phyloP scores from a whole-genome alignment of 768 basidiomycete genomes.

The Pleurotus cornucopiae region DNA sequence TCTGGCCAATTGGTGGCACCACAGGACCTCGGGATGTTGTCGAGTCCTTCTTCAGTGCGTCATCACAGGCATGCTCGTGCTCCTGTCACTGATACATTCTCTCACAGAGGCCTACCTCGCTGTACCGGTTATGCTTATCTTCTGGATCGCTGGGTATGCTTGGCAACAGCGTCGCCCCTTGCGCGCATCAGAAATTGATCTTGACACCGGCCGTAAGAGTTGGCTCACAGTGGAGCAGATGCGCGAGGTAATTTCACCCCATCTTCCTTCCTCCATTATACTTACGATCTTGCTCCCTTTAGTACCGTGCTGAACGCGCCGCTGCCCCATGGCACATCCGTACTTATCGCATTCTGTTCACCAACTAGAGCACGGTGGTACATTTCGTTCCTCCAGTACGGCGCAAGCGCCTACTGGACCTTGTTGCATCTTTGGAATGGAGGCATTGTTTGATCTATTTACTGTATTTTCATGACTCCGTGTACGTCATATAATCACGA shows the following conservation, averaged over 20 bases:
- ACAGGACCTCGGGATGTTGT: constrained; percentile 23
- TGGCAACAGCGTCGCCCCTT: constrained; percentile 39
- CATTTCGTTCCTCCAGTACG: neutral
- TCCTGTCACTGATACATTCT: neutral
- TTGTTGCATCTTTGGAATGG: neutral
- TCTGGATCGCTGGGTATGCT: constrained; percentile 30
- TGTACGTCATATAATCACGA: neutral
- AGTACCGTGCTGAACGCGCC: constrained; percentile 36
- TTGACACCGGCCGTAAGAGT: constrained; percentile 41
- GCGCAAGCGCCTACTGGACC: neutral
- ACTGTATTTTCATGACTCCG: neutral
- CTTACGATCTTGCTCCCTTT: neutral
- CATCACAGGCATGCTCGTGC: neutral
- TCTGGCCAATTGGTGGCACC: constrained; percentile 36
- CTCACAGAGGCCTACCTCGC: constrained; percentile 33
- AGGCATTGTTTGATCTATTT: neutral
- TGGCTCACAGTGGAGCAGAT: constrained; percentile 44
- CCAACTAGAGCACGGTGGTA: constrained; percentile 21
- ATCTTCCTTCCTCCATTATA: neutral
- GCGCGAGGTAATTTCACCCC: constrained; percentile 24
- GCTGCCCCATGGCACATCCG: constrained; percentile 32
- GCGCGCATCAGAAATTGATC: constrained; percentile 33
- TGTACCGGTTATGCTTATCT: constrained; percentile 33
- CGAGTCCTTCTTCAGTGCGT: constrained; percentile 34
- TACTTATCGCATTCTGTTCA: constrained; percentile 34